Percentiles rank a stretch among this genome's conserved stretches.
Evolutionary conservation across 257 asterid genomes (phyloP).

Genomic region (Salvia splendens): DNA sequence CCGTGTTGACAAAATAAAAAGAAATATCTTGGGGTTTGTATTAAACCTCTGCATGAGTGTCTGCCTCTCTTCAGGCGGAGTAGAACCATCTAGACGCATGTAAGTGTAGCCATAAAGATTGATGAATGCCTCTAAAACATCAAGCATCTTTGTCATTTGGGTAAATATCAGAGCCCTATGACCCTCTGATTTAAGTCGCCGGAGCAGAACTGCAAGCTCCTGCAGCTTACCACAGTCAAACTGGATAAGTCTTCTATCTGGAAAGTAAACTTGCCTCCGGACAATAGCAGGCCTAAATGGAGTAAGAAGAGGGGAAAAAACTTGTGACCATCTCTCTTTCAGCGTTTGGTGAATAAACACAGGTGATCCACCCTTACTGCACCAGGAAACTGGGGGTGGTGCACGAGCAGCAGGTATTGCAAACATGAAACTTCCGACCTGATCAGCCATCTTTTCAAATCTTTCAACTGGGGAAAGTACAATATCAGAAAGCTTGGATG

Average conservation of each 20-base stretch:
- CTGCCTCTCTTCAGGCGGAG: slow-evolving; percentile 97
- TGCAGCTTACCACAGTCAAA: slow-evolving; percentile 98
- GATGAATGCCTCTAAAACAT: slow-evolving; percentile 93
- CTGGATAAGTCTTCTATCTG: slow-evolving; percentile 96
- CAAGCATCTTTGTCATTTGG: slow-evolving; percentile 99
- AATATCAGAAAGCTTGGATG: slow-evolving; percentile 75
- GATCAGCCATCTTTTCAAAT: slow-evolving; percentile 64
- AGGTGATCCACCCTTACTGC: slow-evolving; percentile 71
- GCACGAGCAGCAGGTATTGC: slow-evolving; percentile 99
- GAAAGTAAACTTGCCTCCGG: slow-evolving; percentile 95
- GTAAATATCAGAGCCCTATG: slow-evolving; percentile 97
- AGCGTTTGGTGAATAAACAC: slow-evolving; percentile 60
- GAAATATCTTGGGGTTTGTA: slow-evolving; percentile 86
- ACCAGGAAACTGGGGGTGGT: slow-evolving; percentile 90
- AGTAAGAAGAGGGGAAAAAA: slow-evolving; percentile 68
- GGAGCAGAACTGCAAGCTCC: slow-evolving; percentile 85
- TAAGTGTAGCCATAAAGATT: slow-evolving; percentile 94
- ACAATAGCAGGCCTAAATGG: slow-evolving; percentile 97
- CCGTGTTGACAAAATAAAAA: slow-evolving; percentile 93
- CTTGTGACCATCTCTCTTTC: slow-evolving; percentile 60
- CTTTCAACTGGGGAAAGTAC: slow-evolving; percentile 87
- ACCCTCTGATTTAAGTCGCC: slow-evolving; percentile 89
- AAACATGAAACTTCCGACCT: slow-evolving; percentile 93
- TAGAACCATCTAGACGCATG: slow-evolving; percentile 98
- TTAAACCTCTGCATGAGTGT: slow-evolving; percentile 97